Evolutionary conservation across 2,329 filamentous ascomycete genomes (phyloP).

Genomic region (Cladosporium sp.): DNA sequence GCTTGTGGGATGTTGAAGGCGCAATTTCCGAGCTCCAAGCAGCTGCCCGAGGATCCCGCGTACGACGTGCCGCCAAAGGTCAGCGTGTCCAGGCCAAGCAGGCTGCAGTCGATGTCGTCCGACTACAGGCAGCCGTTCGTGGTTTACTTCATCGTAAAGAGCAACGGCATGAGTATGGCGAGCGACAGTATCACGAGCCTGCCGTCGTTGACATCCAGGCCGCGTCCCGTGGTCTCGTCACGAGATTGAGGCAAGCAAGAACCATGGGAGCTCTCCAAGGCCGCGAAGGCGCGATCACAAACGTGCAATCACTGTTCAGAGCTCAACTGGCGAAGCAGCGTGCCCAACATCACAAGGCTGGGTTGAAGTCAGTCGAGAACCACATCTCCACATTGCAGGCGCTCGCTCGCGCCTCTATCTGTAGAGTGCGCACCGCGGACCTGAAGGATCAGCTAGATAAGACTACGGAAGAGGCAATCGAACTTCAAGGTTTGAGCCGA

Average conservation of each 20-base stretch:
- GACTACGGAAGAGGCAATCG: constrained; percentile 41
- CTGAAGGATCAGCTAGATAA: constrained; percentile 38
- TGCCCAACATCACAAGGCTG: constrained; percentile 10
- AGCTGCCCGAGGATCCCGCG: constrained; percentile 50
- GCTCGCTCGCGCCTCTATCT: constrained; percentile 31
- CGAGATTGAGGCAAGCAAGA: constrained; percentile 32
- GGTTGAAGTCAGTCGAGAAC: constrained; percentile 16
- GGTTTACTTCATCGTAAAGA: constrained; percentile 60
- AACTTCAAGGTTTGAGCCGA: constrained; percentile 51
- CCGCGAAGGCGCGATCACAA: constrained; percentile 39
- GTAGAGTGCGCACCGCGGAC: constrained; percentile 18
- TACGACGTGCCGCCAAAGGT: constrained; percentile 38
- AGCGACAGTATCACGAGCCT: constrained; percentile 24
- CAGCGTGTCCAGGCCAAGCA: constrained; percentile 60
- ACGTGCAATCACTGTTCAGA: constrained; percentile 63
- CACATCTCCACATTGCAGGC: constrained; percentile 35
- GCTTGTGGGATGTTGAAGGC: constrained; percentile 81
- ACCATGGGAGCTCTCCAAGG: constrained; percentile 28
- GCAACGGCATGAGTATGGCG: constrained; percentile 25
- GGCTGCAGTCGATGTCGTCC: constrained; percentile 56
- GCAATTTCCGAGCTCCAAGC: constrained; percentile 77
- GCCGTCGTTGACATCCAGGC: constrained; percentile 36
- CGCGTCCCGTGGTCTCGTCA: constrained; percentile 37
- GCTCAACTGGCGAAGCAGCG: constrained; percentile 56
- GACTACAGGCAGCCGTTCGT: constrained; percentile 54